A percentile compares a stretch with the other conserved stretches of the same genome.
These are phyloP conservation scores for Aspergillus bombycis DNA, from an alignment of 2,329 filamentous ascomycete species.

Conservation along the genomic window DNA sequence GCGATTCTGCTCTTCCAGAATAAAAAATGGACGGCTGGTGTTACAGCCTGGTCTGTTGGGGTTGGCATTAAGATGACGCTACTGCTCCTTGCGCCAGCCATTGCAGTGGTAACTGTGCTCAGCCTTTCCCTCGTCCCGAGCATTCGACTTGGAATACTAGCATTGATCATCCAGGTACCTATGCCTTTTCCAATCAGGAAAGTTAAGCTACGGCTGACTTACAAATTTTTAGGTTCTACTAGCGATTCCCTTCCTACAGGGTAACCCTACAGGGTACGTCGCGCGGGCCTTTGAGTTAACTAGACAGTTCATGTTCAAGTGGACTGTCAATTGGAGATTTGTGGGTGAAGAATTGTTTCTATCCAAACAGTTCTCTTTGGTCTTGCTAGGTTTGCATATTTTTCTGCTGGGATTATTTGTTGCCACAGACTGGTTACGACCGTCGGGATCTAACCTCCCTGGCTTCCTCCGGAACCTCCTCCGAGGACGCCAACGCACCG, in stretches of 20 bases:
- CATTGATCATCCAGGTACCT: slow-evolving; percentile 75
- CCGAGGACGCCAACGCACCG: slow-evolving; percentile 58
- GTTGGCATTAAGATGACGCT: slow-evolving; percentile 96
- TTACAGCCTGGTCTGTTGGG: slow-evolving; percentile 73
- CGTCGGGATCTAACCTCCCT: slow-evolving; percentile 62
- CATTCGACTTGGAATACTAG: slow-evolving; percentile 70
- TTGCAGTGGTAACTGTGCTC: slow-evolving; percentile 76
- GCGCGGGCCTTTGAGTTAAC: slow-evolving; percentile 87
- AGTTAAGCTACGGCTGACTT: background rate
- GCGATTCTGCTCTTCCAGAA: slow-evolving; percentile 79
- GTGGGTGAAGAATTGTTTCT: slow-evolving; percentile 82
- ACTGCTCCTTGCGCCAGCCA: slow-evolving; percentile 77
- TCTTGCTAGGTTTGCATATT: slow-evolving; percentile 68
- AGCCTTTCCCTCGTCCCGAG: slow-evolving; percentile 68
- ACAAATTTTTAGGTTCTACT: slow-evolving; percentile 50
- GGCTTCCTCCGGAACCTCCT: slow-evolving; percentile 57
- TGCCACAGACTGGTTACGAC: slow-evolving; percentile 70
- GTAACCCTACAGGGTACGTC: slow-evolving; percentile 72
- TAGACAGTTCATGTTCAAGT: slow-evolving; percentile 90
- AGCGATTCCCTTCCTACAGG: slow-evolving; percentile 67
- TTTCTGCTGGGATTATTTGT: slow-evolving; percentile 69
- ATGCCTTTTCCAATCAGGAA: background rate
- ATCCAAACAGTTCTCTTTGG: slow-evolving; percentile 67
- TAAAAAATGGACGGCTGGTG: slow-evolving; percentile 72
- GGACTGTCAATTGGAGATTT: slow-evolving; percentile 99